Base-by-base conservation (phyloP, 257 asterid species). In the Plantago ovata region DNA sequence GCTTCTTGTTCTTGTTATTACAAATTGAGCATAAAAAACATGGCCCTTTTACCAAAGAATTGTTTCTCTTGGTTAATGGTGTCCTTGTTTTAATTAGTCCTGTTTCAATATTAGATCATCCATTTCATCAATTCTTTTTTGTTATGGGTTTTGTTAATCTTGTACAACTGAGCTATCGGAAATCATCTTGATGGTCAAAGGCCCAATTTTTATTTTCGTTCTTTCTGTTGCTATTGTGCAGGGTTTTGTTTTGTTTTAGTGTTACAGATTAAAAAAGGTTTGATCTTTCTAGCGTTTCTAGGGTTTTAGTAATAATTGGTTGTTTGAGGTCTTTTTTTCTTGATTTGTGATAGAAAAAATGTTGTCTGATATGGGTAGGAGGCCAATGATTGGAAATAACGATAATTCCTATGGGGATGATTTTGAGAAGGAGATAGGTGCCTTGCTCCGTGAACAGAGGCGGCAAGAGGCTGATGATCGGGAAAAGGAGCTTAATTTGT, bases 401-500 rank as follows among this genome's bases (percentile, higher is more conserved):
- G 94, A 88, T 55, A 79, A 75, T 69, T 81, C 96, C 4, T 87
- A 78, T 62, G 95, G 91, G 8, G 96, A 88, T 66, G 96, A 92
- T 64, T 72, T 73, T 56, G 96, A 87, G 61, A 81, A 86, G 71
- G 98, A 92, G 79, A 72, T 88, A 60, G 89, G 96, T 16, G 22
- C 79, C 63, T 44, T 88, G 70, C 93, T 88, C 56, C 82, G 81
- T 13, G 98, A 87, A 22, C 92, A 77, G 78, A 54, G 90, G 66
- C 72, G 93, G 61, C 88, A 78, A 18, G 95, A 82, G 20, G 77
- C 81, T 7, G 94, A 82, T 81, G 97, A 89, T 70, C 89, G 50
- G 28, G 99, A 89, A 61, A 86, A 78, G 78, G 97, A 93, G 81
- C 83, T 86, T 71, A 93, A 89, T 75, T 71, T 93, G 80, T 93